Evolutionary conservation across 2,329 filamentous ascomycete genomes (phyloP).

Genomic region (Scopulariopsis brevicaulis): DNA sequence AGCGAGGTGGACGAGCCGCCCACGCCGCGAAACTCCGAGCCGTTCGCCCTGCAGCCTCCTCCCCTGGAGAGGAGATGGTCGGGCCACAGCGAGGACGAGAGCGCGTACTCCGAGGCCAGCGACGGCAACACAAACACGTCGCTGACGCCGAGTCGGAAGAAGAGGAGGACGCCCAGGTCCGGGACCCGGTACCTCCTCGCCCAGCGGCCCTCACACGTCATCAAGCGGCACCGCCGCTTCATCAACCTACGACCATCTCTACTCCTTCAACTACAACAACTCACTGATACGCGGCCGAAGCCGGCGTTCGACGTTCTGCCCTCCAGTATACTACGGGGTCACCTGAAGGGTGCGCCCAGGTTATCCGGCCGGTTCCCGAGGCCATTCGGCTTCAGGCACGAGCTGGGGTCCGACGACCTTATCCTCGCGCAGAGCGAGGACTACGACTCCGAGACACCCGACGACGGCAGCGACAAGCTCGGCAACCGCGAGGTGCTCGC

Average conservation of each 20-base stretch:
- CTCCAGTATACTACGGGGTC: slow-evolving; percentile 44
- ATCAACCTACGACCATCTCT: slow-evolving; percentile 57
- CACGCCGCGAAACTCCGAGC: not conserved
- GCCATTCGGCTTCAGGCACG: slow-evolving; percentile 50
- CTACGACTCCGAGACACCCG: slow-evolving; percentile 30
- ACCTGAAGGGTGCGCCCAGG: slow-evolving; percentile 42
- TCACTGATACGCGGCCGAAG: slow-evolving; percentile 49
- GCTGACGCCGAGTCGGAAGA: slow-evolving; percentile 23
- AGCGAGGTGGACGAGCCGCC: not conserved
- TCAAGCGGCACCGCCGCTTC: slow-evolving; percentile 52
- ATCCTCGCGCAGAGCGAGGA: slow-evolving; percentile 61
- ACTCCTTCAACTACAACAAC: slow-evolving; percentile 59
- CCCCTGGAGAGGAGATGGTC: not conserved
- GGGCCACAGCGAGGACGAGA: slow-evolving; percentile 34
- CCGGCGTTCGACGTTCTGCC: slow-evolving; percentile 67
- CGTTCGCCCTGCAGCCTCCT: not conserved
- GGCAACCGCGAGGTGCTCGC: slow-evolving; percentile 48
- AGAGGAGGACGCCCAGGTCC: slow-evolving; percentile 35
- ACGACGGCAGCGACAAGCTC: slow-evolving; percentile 33
- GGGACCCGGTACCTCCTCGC: slow-evolving; percentile 57
- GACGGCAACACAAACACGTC: slow-evolving; percentile 24
- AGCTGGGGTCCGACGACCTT: slow-evolving; percentile 57
- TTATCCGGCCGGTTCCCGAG: slow-evolving; percentile 50
- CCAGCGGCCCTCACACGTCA: slow-evolving; percentile 49
- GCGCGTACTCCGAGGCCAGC: slow-evolving; percentile 28